A percentile compares a stretch with the other conserved stretches of the same genome.
Conservation (phyloP, 2,329 filamentous ascomycete genomes). For the Ophiostoma australiae region DNA sequence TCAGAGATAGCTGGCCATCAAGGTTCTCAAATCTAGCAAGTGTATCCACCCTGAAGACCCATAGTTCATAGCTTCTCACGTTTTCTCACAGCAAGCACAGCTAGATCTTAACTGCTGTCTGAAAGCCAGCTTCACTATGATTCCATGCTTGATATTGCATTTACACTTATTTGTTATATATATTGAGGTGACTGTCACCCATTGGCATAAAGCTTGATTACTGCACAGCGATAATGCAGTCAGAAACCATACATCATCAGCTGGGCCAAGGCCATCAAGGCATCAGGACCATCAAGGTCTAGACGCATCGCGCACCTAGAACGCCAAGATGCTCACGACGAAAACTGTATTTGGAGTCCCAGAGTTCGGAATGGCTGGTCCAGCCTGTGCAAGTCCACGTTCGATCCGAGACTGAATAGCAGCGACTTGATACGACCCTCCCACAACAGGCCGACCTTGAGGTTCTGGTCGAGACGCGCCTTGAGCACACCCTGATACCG, state of each 20-base stretch:
- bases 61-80: background rate
- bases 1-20: background rate
- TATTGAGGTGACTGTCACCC: background rate
- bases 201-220: background rate
- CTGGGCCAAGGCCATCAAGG: background rate
- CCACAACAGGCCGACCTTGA: slow-evolving; percentile 82
- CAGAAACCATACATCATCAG: background rate
- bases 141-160: background rate
- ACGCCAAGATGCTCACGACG: slow-evolving; percentile 48
- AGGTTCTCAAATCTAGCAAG: background rate
- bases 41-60: background rate
- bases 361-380: slow-evolving; percentile 74
- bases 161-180: background rate
- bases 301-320: background rate
- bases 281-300: background rate
- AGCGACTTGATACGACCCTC: slow-evolving; percentile 89
- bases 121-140: background rate
- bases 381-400: slow-evolving; percentile 69
- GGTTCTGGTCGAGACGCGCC: slow-evolving; percentile 80
- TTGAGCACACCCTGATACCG: slow-evolving; percentile 84
- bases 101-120: background rate
- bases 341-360: slow-evolving; percentile 77
- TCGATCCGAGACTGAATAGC: slow-evolving; percentile 83
- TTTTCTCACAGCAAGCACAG: background rate
- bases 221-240: background rate